Conservation (phyloP, 2,329 filamentous ascomycete genomes). For the Periconia macrospinosa region DNA sequence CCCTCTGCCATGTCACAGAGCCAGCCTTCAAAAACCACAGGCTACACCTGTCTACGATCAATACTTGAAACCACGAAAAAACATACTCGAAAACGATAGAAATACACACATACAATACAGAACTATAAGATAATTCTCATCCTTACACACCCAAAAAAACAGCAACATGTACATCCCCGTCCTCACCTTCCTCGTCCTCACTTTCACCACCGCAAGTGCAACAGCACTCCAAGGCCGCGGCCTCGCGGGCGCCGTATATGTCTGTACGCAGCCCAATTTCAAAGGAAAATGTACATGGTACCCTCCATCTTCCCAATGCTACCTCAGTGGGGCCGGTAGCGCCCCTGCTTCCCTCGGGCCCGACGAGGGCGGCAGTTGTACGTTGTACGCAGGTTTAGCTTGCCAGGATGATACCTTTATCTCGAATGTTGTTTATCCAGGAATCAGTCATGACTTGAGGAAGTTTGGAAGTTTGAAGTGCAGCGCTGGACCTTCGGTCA, state of each 20-base stretch:
- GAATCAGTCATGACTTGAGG: not conserved
- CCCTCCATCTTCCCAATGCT: too few relatives aligned
- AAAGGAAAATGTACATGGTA: conserved; percentile 12
- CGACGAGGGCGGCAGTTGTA: not conserved
- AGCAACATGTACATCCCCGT: not conserved
- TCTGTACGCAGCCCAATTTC: conserved; percentile 13
- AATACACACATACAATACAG: not conserved
- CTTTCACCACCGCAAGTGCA: not conserved
- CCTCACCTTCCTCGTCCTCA: not conserved
- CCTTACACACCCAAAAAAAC: not conserved
- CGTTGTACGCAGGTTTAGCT: not conserved
- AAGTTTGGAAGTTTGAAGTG: not conserved
- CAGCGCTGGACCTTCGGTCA: too few relatives aligned
- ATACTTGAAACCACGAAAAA: too few relatives aligned
- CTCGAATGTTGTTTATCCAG: not conserved
- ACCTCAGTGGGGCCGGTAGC: not conserved
- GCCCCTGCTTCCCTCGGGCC: not conserved
- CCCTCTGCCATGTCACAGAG: too few relatives aligned
- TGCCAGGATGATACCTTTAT: too few relatives aligned
- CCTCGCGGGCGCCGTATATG: conserved; percentile 18
- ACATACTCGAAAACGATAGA: too few relatives aligned
- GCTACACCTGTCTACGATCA: too few relatives aligned
- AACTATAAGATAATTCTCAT: not conserved
- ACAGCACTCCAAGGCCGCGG: conserved; percentile 1
- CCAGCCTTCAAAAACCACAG: too few relatives aligned